Percentiles rank a stretch among this genome's conserved stretches.
Conservation (phyloP, 2,329 filamentous ascomycete species). For the Claviceps cyperi region DNA sequence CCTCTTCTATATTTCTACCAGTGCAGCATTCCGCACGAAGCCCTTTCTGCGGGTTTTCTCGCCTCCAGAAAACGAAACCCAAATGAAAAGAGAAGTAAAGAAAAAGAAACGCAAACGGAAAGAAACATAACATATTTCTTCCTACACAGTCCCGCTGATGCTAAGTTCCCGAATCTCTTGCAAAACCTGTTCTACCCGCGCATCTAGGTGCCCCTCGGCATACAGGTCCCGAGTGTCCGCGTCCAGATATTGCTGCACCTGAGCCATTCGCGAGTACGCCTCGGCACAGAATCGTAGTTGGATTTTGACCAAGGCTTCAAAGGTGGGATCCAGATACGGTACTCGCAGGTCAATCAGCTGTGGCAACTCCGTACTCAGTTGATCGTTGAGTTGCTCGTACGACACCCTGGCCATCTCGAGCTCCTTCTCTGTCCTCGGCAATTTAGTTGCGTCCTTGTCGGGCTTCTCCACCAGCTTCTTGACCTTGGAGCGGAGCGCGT, state of each 20-base stretch:
- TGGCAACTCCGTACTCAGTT: constrained; percentile 81
- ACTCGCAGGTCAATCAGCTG: constrained; percentile 94
- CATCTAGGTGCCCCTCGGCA: constrained; percentile 81
- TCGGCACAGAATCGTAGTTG: constrained; percentile 95
- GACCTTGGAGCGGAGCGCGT: constrained; percentile 86
- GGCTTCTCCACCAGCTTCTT: constrained; percentile 97
- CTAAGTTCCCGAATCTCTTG: constrained; percentile 95
- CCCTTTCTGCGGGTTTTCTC: not conserved
- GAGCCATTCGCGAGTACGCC: constrained; percentile 94
- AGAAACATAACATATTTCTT: constrained; percentile 7
- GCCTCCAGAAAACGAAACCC: not conserved
- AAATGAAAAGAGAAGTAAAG: no score
- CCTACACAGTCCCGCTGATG: constrained; percentile 59
- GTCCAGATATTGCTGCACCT: constrained; percentile 96
- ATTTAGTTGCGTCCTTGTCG: constrained; percentile 94
- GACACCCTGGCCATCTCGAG: constrained; percentile 83
- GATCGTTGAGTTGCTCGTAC: constrained; percentile 95
- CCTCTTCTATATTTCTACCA: not conserved
- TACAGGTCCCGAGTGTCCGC: constrained; percentile 93
- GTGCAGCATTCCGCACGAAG: not conserved
- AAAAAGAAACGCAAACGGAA: no score
- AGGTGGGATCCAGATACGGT: constrained; percentile 90
- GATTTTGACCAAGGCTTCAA: constrained; percentile 97
- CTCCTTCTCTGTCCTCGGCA: constrained; percentile 92
- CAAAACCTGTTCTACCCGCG: constrained; percentile 82